Evolutionary conservation across 2,329 filamentous ascomycete genomes (phyloP), one percentile per base, ranked within the genome.

Genomic region (Dothiorella sarmentorum): DNA sequence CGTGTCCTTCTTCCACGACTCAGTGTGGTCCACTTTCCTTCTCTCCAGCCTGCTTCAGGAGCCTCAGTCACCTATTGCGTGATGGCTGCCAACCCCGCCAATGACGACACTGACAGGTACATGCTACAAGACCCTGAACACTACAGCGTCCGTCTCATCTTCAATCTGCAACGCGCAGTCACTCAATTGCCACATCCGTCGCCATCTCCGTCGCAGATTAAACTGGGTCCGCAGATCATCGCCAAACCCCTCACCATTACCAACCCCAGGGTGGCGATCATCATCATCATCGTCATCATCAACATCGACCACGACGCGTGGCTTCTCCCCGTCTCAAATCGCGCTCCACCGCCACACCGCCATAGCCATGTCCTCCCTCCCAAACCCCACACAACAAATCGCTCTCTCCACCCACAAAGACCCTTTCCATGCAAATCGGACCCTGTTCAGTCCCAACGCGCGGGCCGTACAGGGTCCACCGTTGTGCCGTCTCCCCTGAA

Each of bases 131-230:
- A 40, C n/a, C n/a, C 51, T 15, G 20, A 20, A 20, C 10, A 24
- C 26, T 10, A 47, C 7, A 29, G 26, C 31, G 7, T 13, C 27
- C 18, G 18, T 17, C 13, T 26, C 31, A 31, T 24, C 27, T 11
- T 56, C 38, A 17, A 29, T 17, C 26, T 56, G 51, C 35, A 56
- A 24, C 17, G 51, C 43, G 13, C 51, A 56, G 22, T 42, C 27
- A 6, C 13, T 24, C 24, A 7, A n/a, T 17, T 20, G 24, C 35
- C 38, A 24, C n/a, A 42, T 31, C 51, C n/a, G 20, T 27, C 18
- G 20, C n/a, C n/a, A n/a, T 20, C 27, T 9, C 18, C 38, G 51
- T 56, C 35, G 20, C 35, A 56, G 24, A 6, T 22, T 9, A 22
- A 56, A 56, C 18, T 24, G 35, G 22, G n/a, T 3, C 38, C 22